Base-by-base conservation (phyloP, 1,284 basidiomycete genomes). In the Marasmius fiardii region DNA sequence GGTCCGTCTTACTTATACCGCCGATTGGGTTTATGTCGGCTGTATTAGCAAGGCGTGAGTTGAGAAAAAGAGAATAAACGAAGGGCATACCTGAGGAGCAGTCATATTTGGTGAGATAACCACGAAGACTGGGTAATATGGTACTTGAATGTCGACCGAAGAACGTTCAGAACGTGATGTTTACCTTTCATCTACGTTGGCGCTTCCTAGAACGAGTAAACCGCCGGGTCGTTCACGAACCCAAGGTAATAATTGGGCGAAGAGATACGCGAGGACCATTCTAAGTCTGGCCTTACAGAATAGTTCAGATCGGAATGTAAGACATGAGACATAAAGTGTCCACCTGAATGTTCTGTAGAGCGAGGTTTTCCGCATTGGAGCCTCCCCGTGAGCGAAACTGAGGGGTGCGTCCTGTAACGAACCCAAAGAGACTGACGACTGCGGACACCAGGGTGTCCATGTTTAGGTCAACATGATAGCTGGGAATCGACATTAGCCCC, bases 21-120 rank as follows among this genome's bases (percentile, higher is more conserved):
- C 97, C 97, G 63, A 99, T 99, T 3, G 96, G 97, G 70, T 99
- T 99, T 67, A 99, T 85, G 69, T 99, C 96, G 53, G 97, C 93
- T 94, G 64, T 23, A 54, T 34, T 33, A 54, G 45, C 52, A 58
- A 18, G 16, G 8, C 33, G 21, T 23, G 34, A 31, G 41, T 62
- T 52, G 3, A 57, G 2, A 33, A 5, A 10, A 24, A 24, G 2
- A 14, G 34, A 23, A 33, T 37, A 55, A 2, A 31, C 10, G 16
- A 18, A 18, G 12, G 18, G n/a, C n/a, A 50, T 61, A 88, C 89
- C 89, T 16, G 90, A 92, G 4, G 90, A 92, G 62, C 85, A 95
- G 71, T 99, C 97, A 69, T 99, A 99, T 75, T 99, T 99, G 0
- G 97, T 99, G 60, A 98, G 75, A 70, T 99, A 99, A 2, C 97